These are phyloP conservation scores for Ramularia collo-cygni DNA, from an alignment of 2,329 filamentous ascomycete species.

Conservation along the genomic window DNA sequence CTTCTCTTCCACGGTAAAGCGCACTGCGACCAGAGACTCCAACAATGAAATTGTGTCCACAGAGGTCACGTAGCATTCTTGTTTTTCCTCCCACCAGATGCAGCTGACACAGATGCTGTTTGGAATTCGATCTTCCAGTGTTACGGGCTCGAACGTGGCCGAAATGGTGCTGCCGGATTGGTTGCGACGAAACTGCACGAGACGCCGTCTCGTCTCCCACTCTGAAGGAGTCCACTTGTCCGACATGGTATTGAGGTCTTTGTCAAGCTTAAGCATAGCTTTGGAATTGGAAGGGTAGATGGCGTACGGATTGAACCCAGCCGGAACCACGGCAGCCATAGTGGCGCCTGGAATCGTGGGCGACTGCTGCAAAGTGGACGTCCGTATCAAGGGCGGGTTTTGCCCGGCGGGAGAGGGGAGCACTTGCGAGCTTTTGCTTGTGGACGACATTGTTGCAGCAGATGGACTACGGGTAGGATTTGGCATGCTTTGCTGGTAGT, in stretches of 20 bases:
- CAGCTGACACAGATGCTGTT: conserved; percentile 94
- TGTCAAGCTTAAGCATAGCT: conserved; percentile 75
- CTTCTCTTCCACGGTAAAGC: conserved; percentile 96
- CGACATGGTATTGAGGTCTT: conserved; percentile 78
- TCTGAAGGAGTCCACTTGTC: conserved; percentile 79
- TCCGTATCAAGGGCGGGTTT: conserved; percentile 59
- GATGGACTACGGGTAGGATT: conserved; percentile 24
- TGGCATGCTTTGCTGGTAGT: conserved; percentile 20
- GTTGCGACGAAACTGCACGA: conserved; percentile 80
- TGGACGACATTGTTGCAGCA: conserved; percentile 18
- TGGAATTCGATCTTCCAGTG: conserved; percentile 68
- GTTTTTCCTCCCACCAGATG: conserved; percentile 92
- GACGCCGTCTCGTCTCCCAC: conserved; percentile 66
- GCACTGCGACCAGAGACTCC: conserved; percentile 76
- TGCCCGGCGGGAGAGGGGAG: conserved; percentile 40
- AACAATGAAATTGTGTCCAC: conserved; percentile 96
- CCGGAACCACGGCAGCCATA: conserved; percentile 30
- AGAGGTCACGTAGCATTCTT: conserved; percentile 87
- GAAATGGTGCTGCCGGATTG: conserved; percentile 78
- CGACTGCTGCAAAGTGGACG: conserved; percentile 57
- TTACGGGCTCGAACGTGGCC: conserved; percentile 70
- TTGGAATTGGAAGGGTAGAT: conserved; percentile 67
- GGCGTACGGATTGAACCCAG: conserved; percentile 66
- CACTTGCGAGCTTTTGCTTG: conserved; percentile 25
- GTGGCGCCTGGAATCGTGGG: conserved; percentile 37